Conservation (phyloP, 805 yeast species). For the Ogataea parapolymorpha region DNA sequence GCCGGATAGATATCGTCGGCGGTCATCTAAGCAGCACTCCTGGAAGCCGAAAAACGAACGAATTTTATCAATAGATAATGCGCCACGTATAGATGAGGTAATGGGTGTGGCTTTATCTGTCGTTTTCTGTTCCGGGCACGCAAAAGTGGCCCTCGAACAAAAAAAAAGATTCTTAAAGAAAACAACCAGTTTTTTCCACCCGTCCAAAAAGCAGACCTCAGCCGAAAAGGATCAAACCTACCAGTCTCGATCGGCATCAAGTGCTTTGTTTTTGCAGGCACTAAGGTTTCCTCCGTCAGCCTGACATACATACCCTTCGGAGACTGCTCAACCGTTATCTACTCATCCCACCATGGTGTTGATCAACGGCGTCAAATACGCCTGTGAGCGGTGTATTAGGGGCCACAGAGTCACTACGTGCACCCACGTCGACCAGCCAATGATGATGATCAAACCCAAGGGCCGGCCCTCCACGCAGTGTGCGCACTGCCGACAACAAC, state of each 20-base stretch:
- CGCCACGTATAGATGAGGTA: constrained; percentile 1
- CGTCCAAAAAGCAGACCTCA: background rate
- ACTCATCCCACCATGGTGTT: constrained; percentile 63
- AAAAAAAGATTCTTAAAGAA: constrained; percentile 1
- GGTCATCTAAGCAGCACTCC: constrained; percentile 7
- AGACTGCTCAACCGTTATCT: background rate
- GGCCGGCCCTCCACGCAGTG: constrained; percentile 96
- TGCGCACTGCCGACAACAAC: constrained; percentile 72
- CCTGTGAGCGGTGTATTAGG: constrained; percentile 92
- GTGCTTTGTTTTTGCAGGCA: background rate
- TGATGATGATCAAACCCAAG: constrained; percentile 91
- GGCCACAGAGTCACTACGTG: constrained; percentile 97
- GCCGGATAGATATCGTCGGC: constrained; percentile 13
- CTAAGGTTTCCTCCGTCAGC: constrained; percentile 1
- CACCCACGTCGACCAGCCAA: constrained; percentile 84
- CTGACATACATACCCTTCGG: background rate
- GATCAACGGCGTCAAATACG: constrained; percentile 90
- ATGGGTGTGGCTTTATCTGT: constrained; percentile 1
- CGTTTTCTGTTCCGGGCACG: background rate
- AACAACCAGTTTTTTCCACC: background rate
- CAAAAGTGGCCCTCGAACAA: constrained; percentile 1
- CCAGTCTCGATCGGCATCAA: background rate
- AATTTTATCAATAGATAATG: background rate
- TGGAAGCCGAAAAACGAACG: background rate
- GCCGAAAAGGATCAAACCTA: constrained; percentile 1